Conservation (phyloP, 129 eudicot genomes). For the Scalesia atractyloides region DNA sequence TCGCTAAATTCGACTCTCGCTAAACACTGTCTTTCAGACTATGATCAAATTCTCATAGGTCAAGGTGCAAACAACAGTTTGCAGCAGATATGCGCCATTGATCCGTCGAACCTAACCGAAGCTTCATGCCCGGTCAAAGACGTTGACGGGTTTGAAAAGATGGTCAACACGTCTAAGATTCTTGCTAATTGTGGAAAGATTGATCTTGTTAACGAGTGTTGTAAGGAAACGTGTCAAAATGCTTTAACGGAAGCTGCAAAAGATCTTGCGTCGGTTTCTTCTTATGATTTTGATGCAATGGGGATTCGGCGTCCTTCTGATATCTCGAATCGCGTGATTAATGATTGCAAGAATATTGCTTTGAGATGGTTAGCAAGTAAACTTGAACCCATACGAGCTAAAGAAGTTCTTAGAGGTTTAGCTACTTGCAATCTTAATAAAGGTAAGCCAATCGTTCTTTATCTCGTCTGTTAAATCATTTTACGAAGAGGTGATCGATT, state of each 20-base stretch:
- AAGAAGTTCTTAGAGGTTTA: slow-evolving; percentile 82
- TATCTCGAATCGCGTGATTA: slow-evolving; percentile 49
- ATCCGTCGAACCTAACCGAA: slow-evolving; percentile 70
- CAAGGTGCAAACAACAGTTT: slow-evolving; percentile 85
- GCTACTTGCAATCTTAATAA: slow-evolving; percentile 92
- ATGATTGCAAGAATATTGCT: slow-evolving; percentile 78
- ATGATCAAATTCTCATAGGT: slow-evolving; percentile 68
- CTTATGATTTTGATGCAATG: slow-evolving; percentile 49
- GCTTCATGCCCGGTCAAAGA: slow-evolving; percentile 93
- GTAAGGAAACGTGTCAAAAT: slow-evolving; percentile 86
- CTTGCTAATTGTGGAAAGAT: slow-evolving; percentile 78
- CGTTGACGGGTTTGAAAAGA: slow-evolving; percentile 67
- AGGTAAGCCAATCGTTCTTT: slow-evolving; percentile 47
- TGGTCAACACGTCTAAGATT: slow-evolving; percentile 72
- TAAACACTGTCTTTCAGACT: slow-evolving; percentile 74
- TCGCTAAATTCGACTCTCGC: slow-evolving; percentile 71
- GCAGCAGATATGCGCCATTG: slow-evolving; percentile 69
- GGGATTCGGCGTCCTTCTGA: slow-evolving; percentile 51
- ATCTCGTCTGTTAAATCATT: background rate
- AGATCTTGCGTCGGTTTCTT: slow-evolving; percentile 61
- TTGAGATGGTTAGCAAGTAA: slow-evolving; percentile 90
- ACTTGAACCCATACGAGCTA: slow-evolving; percentile 74
- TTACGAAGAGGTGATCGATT: too few species aligned
- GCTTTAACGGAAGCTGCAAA: slow-evolving; percentile 77
- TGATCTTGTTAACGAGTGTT: slow-evolving; percentile 85